Evolutionary conservation across 306 rosid genomes (phyloP).

Genomic region (Rubus idaeus): DNA sequence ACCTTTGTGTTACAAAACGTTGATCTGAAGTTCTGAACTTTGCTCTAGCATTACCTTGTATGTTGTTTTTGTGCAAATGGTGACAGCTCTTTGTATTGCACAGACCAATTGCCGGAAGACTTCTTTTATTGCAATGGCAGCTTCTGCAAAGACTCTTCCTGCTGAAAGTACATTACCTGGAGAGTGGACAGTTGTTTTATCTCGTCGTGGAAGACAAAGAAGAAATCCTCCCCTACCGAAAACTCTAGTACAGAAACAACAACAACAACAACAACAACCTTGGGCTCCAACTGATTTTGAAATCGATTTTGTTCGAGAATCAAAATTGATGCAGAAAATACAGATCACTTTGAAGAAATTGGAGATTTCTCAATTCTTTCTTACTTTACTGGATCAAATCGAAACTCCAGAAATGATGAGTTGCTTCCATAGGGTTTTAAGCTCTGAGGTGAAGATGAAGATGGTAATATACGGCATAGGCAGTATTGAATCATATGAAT

Average conservation of each 20-base stretch:
- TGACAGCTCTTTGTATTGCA: background rate
- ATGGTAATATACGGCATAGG: slow-evolving; percentile 88
- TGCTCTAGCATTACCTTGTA: background rate
- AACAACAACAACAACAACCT: slow-evolving; percentile 31
- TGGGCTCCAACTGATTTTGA: slow-evolving; percentile 56
- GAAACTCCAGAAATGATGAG: slow-evolving; percentile 37
- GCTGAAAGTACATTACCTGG: slow-evolving; percentile 30
- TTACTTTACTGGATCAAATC: slow-evolving; percentile 45
- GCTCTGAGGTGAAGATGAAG: slow-evolving; percentile 47
- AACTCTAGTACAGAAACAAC: slow-evolving; percentile 33
- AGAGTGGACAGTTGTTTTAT: slow-evolving; percentile 73
- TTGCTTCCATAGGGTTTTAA: slow-evolving; percentile 44
- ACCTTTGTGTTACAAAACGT: no score
- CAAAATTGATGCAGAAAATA: slow-evolving; percentile 55
- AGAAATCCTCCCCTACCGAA: slow-evolving; percentile 25
- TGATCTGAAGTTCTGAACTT: background rate
- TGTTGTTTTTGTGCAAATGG: background rate
- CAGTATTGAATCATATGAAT: slow-evolving; percentile 69
- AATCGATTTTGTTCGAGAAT: slow-evolving; percentile 41
- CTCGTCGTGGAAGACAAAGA: slow-evolving; percentile 56
- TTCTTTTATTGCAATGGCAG: slow-evolving; percentile 44
- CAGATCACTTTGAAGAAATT: slow-evolving; percentile 46
- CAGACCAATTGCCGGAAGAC: background rate
- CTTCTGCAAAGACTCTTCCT: slow-evolving; percentile 48
- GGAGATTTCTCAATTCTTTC: slow-evolving; percentile 56